Evolutionary conservation across 1,284 basidiomycete genomes (phyloP), one percentile per base, ranked within the genome.

Genomic region (Ganoderma multipileum): DNA sequence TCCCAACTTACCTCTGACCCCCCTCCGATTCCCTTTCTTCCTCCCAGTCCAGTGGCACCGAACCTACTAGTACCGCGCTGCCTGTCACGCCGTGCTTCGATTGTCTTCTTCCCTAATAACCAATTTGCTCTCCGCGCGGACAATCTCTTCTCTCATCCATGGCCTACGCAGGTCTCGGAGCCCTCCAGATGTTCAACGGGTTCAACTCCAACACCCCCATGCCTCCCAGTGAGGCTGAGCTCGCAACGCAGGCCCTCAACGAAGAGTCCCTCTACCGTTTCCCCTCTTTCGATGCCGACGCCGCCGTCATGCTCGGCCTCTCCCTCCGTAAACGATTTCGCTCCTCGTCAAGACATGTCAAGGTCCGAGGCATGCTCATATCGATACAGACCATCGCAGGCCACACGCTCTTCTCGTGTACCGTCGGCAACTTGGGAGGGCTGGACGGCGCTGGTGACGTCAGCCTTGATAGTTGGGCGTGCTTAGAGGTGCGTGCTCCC

Each of bases 301-400:
- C 94, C 74, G 93, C 92, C 23, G 87, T 95, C 62, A 93, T 92
- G 23, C 84, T 95, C 38, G 92, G 92, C 8, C 86, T 94, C 67
- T 93, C 92, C 14, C 80, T 95, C 61, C 87, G 92, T 71, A 94
- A 94, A 79, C 86, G 92, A 30, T 95, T 94, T 75, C 87, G 92
- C 64, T 86, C 86, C n/a, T 89, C 89, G 23, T 85, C 87, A 47
- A 85, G 92, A 33, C 90, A 93, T 76, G 81, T 83, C 20, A 91
- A 90, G 76, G 93, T 93, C 38, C 92, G 92, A 76, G 93, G 93
- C 30, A 85, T 93, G 68, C 89, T 93, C 58, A 87, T 94, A 69
- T 90, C 91, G 16, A 87, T 94, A 68, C 91, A 93, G 77, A 88
- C 90, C 20, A 89, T 93, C 69, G 88, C 89, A 2, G 93, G 93